Conservation (phyloP, 176 grass and related monocot species). For the Oryza officinalis region DNA sequence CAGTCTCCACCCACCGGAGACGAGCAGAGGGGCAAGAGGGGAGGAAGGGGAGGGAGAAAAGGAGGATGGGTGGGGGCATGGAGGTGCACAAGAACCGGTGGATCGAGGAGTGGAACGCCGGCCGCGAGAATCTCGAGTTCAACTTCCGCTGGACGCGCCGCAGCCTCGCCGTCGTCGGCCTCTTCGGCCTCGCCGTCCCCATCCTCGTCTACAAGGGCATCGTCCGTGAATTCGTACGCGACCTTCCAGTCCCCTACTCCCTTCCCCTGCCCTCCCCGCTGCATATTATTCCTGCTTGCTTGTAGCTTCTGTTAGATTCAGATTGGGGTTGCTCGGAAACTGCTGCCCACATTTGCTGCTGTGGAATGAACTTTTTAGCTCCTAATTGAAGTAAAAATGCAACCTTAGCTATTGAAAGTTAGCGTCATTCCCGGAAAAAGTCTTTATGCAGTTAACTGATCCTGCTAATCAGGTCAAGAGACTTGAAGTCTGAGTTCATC, state of each 20-base stretch:
- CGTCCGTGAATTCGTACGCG: slow-evolving; percentile 76
- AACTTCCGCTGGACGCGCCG: slow-evolving; percentile 80
- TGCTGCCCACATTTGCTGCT: no score
- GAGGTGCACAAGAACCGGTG: slow-evolving; percentile 80
- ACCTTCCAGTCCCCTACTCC: neutral
- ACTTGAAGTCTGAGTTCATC: no score
- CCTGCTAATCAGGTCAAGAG: no score
- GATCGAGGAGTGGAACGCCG: slow-evolving; percentile 79
- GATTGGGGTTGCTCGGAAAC: no score
- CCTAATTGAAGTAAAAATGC: no score
- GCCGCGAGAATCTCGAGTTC: slow-evolving; percentile 68
- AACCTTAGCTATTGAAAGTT: no score
- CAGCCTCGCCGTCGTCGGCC: slow-evolving; percentile 67
- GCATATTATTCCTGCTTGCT: neutral
- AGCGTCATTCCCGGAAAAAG: no score
- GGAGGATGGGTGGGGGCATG: slow-evolving; percentile 76
- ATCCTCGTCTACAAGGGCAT: slow-evolving; percentile 84
- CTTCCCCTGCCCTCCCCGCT: neutral
- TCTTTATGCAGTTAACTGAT: no score
- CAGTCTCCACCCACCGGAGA: neutral
- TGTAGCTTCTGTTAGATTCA: neutral
- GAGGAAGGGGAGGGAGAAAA: slow-evolving; percentile 12
- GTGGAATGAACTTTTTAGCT: no score
- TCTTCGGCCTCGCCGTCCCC: slow-evolving; percentile 75
- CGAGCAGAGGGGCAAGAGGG: neutral